Evolutionary conservation across 2,329 filamentous ascomycete species (phyloP), one percentile per base, ranked within the genome.

Genomic region (Claviceps cyperi): DNA sequence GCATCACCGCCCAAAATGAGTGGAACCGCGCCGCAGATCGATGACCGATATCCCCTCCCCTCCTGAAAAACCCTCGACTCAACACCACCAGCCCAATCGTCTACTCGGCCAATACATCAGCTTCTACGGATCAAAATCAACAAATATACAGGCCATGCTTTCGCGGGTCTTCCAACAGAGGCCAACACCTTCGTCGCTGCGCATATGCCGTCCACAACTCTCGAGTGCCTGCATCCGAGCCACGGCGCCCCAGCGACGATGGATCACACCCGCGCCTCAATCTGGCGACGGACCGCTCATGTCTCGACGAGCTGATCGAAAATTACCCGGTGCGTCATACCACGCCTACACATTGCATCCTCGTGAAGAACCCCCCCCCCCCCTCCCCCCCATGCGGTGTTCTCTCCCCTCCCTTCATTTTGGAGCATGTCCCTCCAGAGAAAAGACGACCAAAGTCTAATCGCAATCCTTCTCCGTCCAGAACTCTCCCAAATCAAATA

Each of bases 231-330:
- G 13, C 45, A 54, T 19, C 48, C 38, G 46, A 15, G 22, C 49
- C 7, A 41, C 19, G 2, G 15, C 4, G 19, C 17, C 47, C 32
- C 69, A 73, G 56, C 66, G 76, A 55, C 70, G 73, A 56, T 69
- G 66, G 55, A 62, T 77, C 50, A 70, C 77, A 49, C 68, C 76
- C 11, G 74, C 80, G 22, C 80, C 80, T 4, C 76, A 72, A 57
- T 67, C 69, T 14, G 78, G 78, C 53, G 76, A 79, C 61, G 79
- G 77, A 24, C 81, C 80, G 49, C 65, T 85, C 57, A 77, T 84
- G 75, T 74, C 79, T 60, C 73, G 82, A 56, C 71, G 80, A 53
- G 67, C 78, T 38, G 80, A 86, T 62, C 76, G 82, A 55, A 78
- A 83, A 60, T 73, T 85, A 17, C 82, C 82, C 54, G 75, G 80